phyloP scores from a whole-genome alignment of 139 green algal species.

The Edaphochlamys debaryana region DNA sequence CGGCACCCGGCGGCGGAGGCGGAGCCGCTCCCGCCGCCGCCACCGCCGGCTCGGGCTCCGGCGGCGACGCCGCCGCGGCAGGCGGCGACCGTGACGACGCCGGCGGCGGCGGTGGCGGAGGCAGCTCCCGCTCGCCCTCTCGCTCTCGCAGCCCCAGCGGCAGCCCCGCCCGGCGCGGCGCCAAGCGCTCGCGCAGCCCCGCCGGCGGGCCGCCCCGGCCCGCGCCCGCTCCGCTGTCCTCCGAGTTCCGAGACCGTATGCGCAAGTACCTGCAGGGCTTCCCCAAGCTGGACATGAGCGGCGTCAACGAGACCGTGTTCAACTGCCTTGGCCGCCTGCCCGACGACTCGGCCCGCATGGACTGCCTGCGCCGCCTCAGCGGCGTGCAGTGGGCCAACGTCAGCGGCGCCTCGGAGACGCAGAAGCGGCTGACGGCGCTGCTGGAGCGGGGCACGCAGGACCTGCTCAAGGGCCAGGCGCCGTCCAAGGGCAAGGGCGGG shows the following conservation, averaged over 20 bases:
- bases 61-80: no score
- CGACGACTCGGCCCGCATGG: constrained; percentile 22
- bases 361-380: constrained; percentile 34
- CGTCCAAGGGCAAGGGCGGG: not conserved
- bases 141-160: not conserved
- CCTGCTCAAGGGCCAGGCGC: not conserved
- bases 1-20: no score
- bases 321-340: constrained; percentile 21
- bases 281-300: constrained; percentile 2
- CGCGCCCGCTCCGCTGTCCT: not conserved
- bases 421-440: constrained; percentile 23
- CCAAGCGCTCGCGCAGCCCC: constrained; percentile 19
- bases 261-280: constrained; percentile 28
- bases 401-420: constrained; percentile 10
- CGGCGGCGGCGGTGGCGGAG: no score
- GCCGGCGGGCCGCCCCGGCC: not conserved
- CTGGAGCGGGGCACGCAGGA: constrained; percentile 26
- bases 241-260: constrained; percentile 24
- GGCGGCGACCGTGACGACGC: no score
- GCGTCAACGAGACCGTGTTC: constrained; percentile 26
- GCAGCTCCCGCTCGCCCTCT: no score
- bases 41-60: not conserved
- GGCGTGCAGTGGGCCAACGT: constrained; percentile 24
- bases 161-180: constrained; percentile 9
- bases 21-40: no score